phyloP scores from a whole-genome alignment of 208 protist genomes.

The Trypanosoma theileri region DNA sequence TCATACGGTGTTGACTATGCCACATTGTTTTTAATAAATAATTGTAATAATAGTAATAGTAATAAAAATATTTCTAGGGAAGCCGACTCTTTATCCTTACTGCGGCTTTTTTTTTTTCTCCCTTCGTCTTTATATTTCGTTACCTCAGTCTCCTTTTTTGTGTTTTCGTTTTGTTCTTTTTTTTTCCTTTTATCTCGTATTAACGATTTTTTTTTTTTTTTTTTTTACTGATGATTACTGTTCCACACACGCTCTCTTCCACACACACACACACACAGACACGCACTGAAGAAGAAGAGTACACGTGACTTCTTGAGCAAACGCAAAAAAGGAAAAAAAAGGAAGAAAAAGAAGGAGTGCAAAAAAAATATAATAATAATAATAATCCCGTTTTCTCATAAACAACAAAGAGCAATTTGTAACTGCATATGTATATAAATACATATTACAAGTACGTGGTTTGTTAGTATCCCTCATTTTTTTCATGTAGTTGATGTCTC shows the following conservation, averaged over 20 bases:
- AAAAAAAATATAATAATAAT: too few species aligned
- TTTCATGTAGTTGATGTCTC: too few species aligned
- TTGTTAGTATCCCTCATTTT: too few species aligned
- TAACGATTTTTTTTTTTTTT: neutral
- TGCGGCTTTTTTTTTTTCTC: slow-evolving; percentile 2
- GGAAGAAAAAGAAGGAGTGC: neutral
- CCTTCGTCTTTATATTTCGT: neutral
- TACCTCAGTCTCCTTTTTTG: neutral
- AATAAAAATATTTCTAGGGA: neutral
- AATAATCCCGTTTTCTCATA: too few species aligned
- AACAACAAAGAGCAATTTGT: too few species aligned
- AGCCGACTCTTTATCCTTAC: neutral
- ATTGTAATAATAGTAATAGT: neutral
- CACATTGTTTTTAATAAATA: slow-evolving; percentile 6
- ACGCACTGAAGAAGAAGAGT: neutral
- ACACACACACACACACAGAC: neutral
- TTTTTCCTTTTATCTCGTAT: slow-evolving; percentile 4
- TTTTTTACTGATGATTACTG: neutral
- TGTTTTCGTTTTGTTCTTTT: too few species aligned
- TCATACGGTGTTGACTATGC: slow-evolving; percentile 16
- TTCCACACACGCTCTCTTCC: neutral
- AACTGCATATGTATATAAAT: too few species aligned
- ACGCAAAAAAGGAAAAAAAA: neutral
- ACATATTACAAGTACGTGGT: too few species aligned
- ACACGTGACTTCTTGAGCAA: neutral